Conservation (phyloP, 441 rosid genomes). For the Breynia disticha region DNA sequence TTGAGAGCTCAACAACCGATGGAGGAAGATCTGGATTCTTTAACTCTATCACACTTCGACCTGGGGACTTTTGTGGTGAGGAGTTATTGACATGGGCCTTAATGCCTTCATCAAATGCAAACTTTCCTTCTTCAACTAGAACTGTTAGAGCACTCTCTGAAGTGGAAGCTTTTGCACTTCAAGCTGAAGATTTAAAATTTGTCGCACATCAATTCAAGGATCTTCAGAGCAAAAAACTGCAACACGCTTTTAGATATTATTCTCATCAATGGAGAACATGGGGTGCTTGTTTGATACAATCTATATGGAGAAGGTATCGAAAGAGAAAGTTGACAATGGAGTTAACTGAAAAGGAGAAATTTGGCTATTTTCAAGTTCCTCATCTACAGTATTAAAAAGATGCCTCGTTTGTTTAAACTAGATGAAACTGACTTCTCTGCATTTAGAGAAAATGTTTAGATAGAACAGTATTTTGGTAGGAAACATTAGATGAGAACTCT, state of each 20-base stretch:
- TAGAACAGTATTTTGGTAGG: constrained; percentile 1
- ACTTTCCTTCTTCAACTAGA: constrained; percentile 28
- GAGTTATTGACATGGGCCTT: constrained; percentile 32
- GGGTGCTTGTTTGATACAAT: constrained; percentile 33
- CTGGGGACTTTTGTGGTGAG: constrained; percentile 35
- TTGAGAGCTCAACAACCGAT: constrained; percentile 32
- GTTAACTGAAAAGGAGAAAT: constrained; percentile 14
- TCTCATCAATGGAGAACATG: constrained; percentile 39
- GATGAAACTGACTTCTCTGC: constrained; percentile 54
- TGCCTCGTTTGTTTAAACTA: constrained; percentile 79
- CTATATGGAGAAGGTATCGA: constrained; percentile 27
- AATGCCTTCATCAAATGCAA: constrained; percentile 21
- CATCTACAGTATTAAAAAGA: constrained; percentile 25
- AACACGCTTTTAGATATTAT: constrained; percentile 28
- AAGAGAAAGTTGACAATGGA: constrained; percentile 20
- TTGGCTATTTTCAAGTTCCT: constrained; percentile 7
- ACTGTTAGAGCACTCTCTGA: constrained; percentile 26
- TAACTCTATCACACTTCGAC: constrained; percentile 31
- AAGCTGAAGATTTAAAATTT: constrained; percentile 27
- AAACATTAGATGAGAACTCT: background rate
- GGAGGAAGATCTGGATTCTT: constrained; percentile 37
- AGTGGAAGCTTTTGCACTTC: constrained; percentile 30
- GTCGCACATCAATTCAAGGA: constrained; percentile 28
- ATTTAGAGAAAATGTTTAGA: constrained; percentile 11
- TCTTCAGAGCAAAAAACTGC: constrained; percentile 31